Conservation (phyloP, 108 stramenopile species). For the Seminavis robusta region DNA sequence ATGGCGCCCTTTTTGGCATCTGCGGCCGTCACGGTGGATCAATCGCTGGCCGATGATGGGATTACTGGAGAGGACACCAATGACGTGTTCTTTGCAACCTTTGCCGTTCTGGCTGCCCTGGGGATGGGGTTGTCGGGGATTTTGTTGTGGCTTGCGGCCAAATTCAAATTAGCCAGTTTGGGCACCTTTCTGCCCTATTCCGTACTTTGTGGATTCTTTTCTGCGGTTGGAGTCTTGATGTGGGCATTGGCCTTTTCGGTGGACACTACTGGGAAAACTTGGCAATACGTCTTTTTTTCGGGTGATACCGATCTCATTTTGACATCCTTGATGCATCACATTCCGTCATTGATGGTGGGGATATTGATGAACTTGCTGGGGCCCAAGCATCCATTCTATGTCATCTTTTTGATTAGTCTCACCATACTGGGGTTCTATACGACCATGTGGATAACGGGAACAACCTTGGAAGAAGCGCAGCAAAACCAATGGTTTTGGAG, state of each 20-base stretch:
- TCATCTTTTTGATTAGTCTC: slow-evolving; percentile 31
- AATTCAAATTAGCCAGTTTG: slow-evolving; percentile 61
- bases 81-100: slow-evolving; percentile 50
- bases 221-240: slow-evolving; percentile 58
- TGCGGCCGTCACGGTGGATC: slow-evolving; percentile 52
- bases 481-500: slow-evolving; percentile 57
- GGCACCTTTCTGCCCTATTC: slow-evolving; percentile 60
- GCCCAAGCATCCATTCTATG: slow-evolving; percentile 49
- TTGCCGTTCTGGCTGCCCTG: slow-evolving; percentile 49
- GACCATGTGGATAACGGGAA: slow-evolving; percentile 32
- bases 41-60: slow-evolving; percentile 16
- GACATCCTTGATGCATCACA: slow-evolving; percentile 34
- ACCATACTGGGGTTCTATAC: slow-evolving; percentile 43
- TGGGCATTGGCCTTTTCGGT: slow-evolving; percentile 65
- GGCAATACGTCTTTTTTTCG: slow-evolving; percentile 26
- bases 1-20: slow-evolving; percentile 69
- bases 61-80: slow-evolving; percentile 14
- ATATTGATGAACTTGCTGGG: slow-evolving; percentile 46
- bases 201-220: slow-evolving; percentile 78
- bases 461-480: slow-evolving; percentile 46
- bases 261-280: slow-evolving; percentile 33
- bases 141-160: slow-evolving; percentile 45
- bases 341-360: slow-evolving; percentile 47
- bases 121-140: slow-evolving; percentile 43
- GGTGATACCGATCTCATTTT: slow-evolving; percentile 21